Evolutionary conservation across 1,284 basidiomycete genomes (phyloP), one percentile per base, ranked within the genome.

Genomic region (Tilletia walkeri): DNA sequence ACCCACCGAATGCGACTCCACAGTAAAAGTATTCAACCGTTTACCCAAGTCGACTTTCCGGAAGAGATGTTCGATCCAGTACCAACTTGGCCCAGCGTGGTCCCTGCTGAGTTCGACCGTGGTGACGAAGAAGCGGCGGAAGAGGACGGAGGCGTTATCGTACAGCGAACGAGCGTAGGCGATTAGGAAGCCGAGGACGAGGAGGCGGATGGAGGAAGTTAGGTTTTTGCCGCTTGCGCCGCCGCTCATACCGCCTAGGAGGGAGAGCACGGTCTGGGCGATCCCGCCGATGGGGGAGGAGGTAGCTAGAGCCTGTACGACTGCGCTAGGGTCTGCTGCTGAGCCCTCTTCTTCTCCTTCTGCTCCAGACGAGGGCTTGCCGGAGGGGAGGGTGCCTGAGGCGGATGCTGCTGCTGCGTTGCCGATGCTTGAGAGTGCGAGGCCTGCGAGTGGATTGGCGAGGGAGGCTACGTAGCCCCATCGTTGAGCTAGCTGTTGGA

Each of bases 111-210:
- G 59, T 16, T 63, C 59, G 59, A 63, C 59, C 10, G 59, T 63
- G 59, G 59, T 63, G 59, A 63, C 59, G 59, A 63, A 63, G 59
- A 63, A 63, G 30, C 59, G 30, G 9, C 59, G 59, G 59, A 63
- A 18, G 30, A 63, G 36, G 16, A 36, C 18, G 1, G 59, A 63
- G 16, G 59, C 59, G n/a, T 63, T 63, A 6, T 63, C 59, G 14
- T 39, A 36, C 18, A 63, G 59, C 6, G 59, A 63, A 0, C 59
- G 59, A 18, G 59, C 59, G 36, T 63, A 63, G 59, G 59, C 59
- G 34, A 63, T 63, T 16, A 63, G 36, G 34, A 63, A 63, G 59
- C 59, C 59, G 34, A 63, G 30, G 59, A 63, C 36, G 34, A 63
- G 38, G 36, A 63, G 59, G 5, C 59, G 59, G 9, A 63, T 9